Percentiles rank a stretch among this genome's conserved stretches.
Evolutionary conservation across 768 basidiomycete genomes (phyloP).

Genomic region (Galerina marginata): DNA sequence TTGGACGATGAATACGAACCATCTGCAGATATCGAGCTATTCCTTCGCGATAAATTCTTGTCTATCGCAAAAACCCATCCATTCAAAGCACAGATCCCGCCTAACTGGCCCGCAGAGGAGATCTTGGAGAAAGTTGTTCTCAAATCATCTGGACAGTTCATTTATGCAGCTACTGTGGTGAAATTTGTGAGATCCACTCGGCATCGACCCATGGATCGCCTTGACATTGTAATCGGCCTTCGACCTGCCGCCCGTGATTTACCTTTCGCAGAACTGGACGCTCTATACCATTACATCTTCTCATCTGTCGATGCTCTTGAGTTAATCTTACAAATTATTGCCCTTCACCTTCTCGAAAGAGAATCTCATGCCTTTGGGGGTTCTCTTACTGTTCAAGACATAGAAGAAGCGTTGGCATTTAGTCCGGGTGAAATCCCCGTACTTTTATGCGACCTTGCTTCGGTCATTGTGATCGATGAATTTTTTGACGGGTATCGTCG

Average conservation of each 20-base stretch:
- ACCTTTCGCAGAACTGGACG: conserved; percentile 22
- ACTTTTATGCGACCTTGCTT: not conserved
- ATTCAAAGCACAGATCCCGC: conserved; percentile 6
- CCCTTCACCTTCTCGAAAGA: not conserved
- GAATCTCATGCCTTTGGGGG: not conserved
- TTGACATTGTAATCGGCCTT: conserved; percentile 15
- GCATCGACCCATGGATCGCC: conserved; percentile 12
- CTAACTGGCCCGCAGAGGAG: conserved; percentile 20
- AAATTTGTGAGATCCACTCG: conserved; percentile 14
- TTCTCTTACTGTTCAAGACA: not conserved
- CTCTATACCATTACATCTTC: conserved; percentile 18
- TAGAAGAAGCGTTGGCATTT: not conserved
- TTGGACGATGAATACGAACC: conserved; percentile 20
- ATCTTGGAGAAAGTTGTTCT: conserved; percentile 13
- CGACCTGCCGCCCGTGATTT: not conserved
- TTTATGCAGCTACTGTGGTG: conserved; percentile 21
- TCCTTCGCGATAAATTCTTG: conserved; percentile 9
- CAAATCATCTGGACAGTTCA: conserved; percentile 25
- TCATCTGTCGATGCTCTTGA: not conserved
- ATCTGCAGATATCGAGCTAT: conserved; percentile 17
- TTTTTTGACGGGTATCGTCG: not conserved
- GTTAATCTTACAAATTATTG: not conserved
- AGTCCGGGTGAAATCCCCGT: not conserved
- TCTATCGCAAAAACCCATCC: conserved; percentile 16
- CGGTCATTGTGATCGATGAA: not conserved